These are phyloP conservation scores for Mycena filopes DNA, from an alignment of 768 basidiomycete species.

Conservation along the genomic window DNA sequence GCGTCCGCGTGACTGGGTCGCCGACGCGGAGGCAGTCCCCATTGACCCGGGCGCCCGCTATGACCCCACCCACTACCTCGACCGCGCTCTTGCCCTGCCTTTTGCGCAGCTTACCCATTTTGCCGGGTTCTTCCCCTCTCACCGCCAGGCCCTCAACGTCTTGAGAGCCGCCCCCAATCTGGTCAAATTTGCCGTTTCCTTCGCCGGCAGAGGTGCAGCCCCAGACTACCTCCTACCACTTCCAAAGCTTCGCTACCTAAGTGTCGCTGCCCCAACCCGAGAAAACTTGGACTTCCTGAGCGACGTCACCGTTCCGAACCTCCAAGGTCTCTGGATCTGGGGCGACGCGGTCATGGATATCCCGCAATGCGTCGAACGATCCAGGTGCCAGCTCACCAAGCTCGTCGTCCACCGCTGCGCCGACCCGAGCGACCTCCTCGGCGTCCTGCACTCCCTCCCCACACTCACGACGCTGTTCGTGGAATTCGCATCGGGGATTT, in stretches of 20 bases:
- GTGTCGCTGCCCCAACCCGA: not conserved
- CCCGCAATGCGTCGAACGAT: not conserved
- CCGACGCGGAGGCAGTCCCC: too few species aligned
- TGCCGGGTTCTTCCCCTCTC: not conserved
- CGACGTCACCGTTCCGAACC: not conserved
- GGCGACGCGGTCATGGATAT: not conserved
- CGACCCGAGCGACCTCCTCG: not conserved
- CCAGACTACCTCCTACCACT: too few species aligned
- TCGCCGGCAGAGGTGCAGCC: too few species aligned
- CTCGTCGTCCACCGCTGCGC: not conserved
- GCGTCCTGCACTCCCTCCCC: not conserved
- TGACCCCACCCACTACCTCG: not conserved
- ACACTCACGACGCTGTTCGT: not conserved
- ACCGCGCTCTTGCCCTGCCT: not conserved
- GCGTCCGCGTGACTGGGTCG: not conserved
- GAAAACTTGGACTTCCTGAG: too few species aligned
- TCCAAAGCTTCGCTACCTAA: not conserved
- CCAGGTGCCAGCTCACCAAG: not conserved
- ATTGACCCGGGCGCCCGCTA: too few species aligned
- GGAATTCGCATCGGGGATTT: not conserved
- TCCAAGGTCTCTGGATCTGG: not conserved
- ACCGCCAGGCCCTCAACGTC: too few species aligned
- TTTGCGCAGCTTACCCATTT: not conserved
- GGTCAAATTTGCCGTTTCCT: too few species aligned
- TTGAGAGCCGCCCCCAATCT: not conserved